Percentiles rank a stretch among this genome's conserved stretches.
phyloP scores from a whole-genome alignment of 2,329 filamentous ascomycete genomes.

The Ceratocystis variospora region DNA sequence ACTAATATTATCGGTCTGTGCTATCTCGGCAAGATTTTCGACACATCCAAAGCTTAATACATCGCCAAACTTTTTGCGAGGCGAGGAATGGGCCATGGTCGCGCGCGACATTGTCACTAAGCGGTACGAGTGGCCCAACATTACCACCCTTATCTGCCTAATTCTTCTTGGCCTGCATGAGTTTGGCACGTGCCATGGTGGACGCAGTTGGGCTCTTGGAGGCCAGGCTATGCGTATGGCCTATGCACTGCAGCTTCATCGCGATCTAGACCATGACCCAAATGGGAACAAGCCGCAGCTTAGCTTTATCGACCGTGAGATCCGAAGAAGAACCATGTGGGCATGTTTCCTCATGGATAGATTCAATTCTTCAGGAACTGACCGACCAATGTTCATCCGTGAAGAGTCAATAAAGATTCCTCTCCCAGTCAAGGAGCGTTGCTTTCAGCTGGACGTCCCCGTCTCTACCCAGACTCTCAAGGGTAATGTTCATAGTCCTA shows the following conservation, averaged over 20 bases:
- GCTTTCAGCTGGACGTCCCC: constrained; percentile 83
- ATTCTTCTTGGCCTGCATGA: constrained; percentile 82
- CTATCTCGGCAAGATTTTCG: constrained; percentile 88
- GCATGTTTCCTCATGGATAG: constrained; percentile 95
- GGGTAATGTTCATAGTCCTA: constrained; percentile 51
- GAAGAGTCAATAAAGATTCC: constrained; percentile 83
- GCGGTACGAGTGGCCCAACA: constrained; percentile 87
- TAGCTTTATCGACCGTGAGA: constrained; percentile 87
- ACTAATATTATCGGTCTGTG: constrained; percentile 83
- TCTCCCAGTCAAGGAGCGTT: constrained; percentile 76
- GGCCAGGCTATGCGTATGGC: constrained; percentile 95
- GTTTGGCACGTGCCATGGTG: constrained; percentile 93
- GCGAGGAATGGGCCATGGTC: constrained; percentile 77
- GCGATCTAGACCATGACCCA: constrained; percentile 74
- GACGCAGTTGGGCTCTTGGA: constrained; percentile 87
- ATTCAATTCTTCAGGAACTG: constrained; percentile 90
- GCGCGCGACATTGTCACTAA: constrained; percentile 79
- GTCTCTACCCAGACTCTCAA: constrained; percentile 73
- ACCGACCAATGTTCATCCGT: constrained; percentile 78
- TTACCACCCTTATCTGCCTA: constrained; percentile 86
- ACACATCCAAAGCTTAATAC: constrained; percentile 67
- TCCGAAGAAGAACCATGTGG: constrained; percentile 92
- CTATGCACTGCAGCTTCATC: constrained; percentile 85
- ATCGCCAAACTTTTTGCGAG: constrained; percentile 66
- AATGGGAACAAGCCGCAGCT: constrained; percentile 37